Evolutionary conservation across 2,329 filamentous ascomycete species (phyloP), one percentile per base, ranked within the genome.

Genomic region (Sclerotinia minor): DNA sequence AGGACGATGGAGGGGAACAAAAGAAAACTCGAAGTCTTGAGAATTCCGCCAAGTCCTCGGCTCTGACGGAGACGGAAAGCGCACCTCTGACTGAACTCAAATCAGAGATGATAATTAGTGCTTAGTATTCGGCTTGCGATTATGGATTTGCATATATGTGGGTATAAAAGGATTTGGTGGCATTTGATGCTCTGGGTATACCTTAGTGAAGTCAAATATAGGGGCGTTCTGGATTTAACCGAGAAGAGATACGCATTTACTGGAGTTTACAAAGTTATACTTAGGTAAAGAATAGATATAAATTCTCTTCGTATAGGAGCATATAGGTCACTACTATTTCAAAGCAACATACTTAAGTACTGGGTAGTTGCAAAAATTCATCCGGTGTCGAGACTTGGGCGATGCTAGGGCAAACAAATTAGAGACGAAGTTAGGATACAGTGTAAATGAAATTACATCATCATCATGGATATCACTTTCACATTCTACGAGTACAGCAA

Each of bases 361-460:
- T n/a, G n/a, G n/a, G n/a, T n/a, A n/a, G n/a, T n/a, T n/a, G n/a
- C n/a, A n/a, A n/a, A n/a, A n/a, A n/a, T n/a, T n/a, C n/a, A n/a
- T n/a, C 66, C 63, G 80, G 77, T n/a, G 79, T 79, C 1, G 78
- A 80, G 8, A 75, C 64, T 13, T 72, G 70, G 73, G 70, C 8
- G 75, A 76, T 52, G 66, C 76, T 76, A 59, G 41, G 29, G 53
- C 24, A 45, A 41, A n/a, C 15, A 29, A 38, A 65, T 77, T 52
- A 75, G 70, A 45, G 54, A 38, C 24, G 19, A 19, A 32, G 44
- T 65, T 58, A 41, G 26, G 57, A 45, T 15, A 35, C 9, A 9
- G 35, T 21, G 67, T 61, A 3, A 11, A n/a, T n/a, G n/a, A n/a
- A n/a, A n/a, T n/a, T n/a, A n/a, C n/a, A n/a, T n/a, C n/a, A n/a